Evolutionary conservation across 1,284 basidiomycete species (phyloP), one percentile per base, ranked within the genome.

Genomic region (Paramarasmius palmivorus): DNA sequence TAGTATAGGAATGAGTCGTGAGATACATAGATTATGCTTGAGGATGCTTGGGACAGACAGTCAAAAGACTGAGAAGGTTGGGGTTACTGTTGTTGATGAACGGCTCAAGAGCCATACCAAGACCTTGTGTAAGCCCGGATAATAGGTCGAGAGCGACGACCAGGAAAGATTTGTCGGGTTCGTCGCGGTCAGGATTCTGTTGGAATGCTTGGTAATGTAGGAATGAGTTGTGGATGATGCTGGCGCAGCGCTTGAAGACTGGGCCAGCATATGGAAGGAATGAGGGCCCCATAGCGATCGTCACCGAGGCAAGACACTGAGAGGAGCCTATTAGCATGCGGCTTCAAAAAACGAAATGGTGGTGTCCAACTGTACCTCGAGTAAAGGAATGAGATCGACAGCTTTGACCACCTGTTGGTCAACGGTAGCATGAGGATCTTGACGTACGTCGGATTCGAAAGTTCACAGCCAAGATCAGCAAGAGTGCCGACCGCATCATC

Each of bases 401-500:
- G 74, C 63, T 88, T 88, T 35, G 88, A 76, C 97, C 97, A 99
- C 63, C 92, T 86, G 57, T 84, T 83, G 48, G 94, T 92, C 57
- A 99, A 76, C 44, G 96, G 92, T 4, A 95, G 95, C 95, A 99
- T 97, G 60, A 99, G 75, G 57, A 98, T 95, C 53, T 98, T 91
- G 55, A 99, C 90, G 67, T 92, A 96, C 17, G 86, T 77, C 1
- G 92, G 84, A 63, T 92, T 90, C 65, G 93, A 90, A 55, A 99
- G 74, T 5, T 93, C 92, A 40, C 84, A 69, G 7, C 95, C 95
- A 36, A 99, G 96, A 14, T 99, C 97, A 2, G 97, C 97, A 15
- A 99, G 78, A 1, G 97, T 99, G 4, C 97, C 96, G 53, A 99
- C 90, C 12, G 97, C 97, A 68, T 99, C 97, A 68, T 99, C 99